phyloP scores from a whole-genome alignment of 768 basidiomycete genomes.

The Amanita muscaria region DNA sequence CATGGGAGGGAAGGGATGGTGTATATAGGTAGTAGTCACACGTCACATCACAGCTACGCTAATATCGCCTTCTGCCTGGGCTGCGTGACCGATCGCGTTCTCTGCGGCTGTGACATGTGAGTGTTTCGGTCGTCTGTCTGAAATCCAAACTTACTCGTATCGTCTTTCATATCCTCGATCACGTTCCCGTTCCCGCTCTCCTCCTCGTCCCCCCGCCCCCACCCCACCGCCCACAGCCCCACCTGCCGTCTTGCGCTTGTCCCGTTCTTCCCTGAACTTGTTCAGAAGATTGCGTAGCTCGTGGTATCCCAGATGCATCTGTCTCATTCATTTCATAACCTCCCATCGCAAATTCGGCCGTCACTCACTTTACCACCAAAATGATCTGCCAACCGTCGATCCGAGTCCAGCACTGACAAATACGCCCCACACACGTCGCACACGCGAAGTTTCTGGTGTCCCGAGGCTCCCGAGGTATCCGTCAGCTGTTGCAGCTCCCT shows the following conservation, averaged over 20 bases:
- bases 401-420: conserved; percentile 94
- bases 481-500: conserved; percentile 93
- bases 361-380: conserved; percentile 93
- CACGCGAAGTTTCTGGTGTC: conserved; percentile 99
- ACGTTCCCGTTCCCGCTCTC: conserved; percentile 55
- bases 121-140: conserved; percentile 16
- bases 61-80: conserved; percentile 56
- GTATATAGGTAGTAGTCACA: too few species aligned
- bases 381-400: conserved; percentile 97
- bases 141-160: conserved; percentile 54
- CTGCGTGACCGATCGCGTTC: conserved; percentile 71
- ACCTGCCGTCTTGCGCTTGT: conserved; percentile 62
- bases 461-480: conserved; percentile 96
- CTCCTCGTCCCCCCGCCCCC: conserved; percentile 26
- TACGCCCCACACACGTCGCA: conserved; percentile 99
- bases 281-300: conserved; percentile 90
- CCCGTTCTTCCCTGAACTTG: conserved; percentile 87
- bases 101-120: conserved; percentile 45
- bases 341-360: conserved; percentile 10
- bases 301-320: conserved; percentile 99
- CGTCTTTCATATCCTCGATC: conserved; percentile 66
- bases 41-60: conserved; percentile 9
- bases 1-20: too few species aligned
- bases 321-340: conserved; percentile 15
- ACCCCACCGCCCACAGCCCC: conserved; percentile 29